These are phyloP conservation scores for Solanum pinnatisectum DNA, from an alignment of 257 asterid species.

Conservation along the genomic window DNA sequence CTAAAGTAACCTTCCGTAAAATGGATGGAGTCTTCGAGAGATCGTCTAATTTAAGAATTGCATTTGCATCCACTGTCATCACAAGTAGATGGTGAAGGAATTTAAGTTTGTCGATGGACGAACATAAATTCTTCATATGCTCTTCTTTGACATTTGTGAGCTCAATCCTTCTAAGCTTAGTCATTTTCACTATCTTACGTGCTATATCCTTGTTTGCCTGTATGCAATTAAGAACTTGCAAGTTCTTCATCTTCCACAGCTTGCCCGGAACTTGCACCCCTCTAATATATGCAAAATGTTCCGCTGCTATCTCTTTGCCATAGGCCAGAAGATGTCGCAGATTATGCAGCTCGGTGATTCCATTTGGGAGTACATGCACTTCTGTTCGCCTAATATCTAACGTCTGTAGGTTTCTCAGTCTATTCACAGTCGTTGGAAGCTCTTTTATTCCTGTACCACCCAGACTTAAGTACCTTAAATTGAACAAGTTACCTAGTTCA, in stretches of 20 bases:
- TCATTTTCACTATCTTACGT: conserved; percentile 8
- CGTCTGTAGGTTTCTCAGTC: conserved; percentile 11
- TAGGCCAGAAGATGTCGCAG: conserved; percentile 33
- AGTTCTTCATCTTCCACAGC: conserved; percentile 19
- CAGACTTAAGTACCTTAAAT: conserved; percentile 26
- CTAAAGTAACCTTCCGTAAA: conserved; percentile 6
- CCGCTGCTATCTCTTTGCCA: not conserved
- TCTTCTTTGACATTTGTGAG: conserved; percentile 14
- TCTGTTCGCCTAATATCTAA: conserved; percentile 11
- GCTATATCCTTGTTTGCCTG: conserved; percentile 10
- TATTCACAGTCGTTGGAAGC: conserved; percentile 20
- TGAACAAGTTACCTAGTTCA: conserved; percentile 15
- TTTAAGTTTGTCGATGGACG: conserved; percentile 16
- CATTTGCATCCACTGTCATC: conserved; percentile 9
- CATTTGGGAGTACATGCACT: conserved; percentile 9
- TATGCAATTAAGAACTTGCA: conserved; percentile 10
- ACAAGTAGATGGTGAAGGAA: conserved; percentile 15
- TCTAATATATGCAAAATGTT: not conserved
- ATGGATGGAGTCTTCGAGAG: not conserved
- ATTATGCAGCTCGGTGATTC: conserved; percentile 18
- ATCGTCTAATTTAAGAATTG: conserved; percentile 4
- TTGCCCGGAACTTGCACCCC: conserved; percentile 13
- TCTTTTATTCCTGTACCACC: conserved; percentile 24
- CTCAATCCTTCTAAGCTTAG: conserved; percentile 28
- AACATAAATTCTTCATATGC: conserved; percentile 13